Conservation (phyloP, 2,329 filamentous ascomycete species). For the Bertia moriformis region DNA sequence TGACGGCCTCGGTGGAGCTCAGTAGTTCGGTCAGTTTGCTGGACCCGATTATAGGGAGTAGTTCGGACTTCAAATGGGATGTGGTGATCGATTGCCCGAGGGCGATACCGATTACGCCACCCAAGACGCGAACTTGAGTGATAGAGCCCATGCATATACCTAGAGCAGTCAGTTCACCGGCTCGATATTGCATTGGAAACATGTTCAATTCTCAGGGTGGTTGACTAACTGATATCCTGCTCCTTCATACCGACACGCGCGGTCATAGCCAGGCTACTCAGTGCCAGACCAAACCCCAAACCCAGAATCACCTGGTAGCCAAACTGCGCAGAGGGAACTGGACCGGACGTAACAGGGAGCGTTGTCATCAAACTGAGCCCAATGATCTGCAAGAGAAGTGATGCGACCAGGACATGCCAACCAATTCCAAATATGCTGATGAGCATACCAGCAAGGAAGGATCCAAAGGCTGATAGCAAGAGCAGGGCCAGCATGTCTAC, state of each 20-base stretch:
- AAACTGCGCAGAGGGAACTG: slow-evolving; percentile 10
- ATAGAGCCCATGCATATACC: slow-evolving; percentile 18
- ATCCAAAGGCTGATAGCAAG: slow-evolving; percentile 15
- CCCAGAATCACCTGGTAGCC: slow-evolving; percentile 19
- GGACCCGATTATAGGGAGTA: not conserved
- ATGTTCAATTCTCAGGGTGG: slow-evolving; percentile 1
- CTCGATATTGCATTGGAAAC: not conserved
- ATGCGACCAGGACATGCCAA: slow-evolving; percentile 13
- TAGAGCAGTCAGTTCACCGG: too few relatives aligned
- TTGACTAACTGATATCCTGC: slow-evolving; percentile 12
- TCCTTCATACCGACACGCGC: slow-evolving; percentile 13
- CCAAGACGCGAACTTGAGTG: slow-evolving; percentile 21
- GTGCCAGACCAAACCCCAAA: slow-evolving; percentile 18
- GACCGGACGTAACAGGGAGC: slow-evolving; percentile 5
- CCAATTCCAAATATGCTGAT: slow-evolving; percentile 11
- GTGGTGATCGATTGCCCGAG: slow-evolving; percentile 10
- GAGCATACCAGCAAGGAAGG: slow-evolving; percentile 12
- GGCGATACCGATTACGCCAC: slow-evolving; percentile 19
- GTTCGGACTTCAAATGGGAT: not conserved
- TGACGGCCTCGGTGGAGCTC: not conserved
- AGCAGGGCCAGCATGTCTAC: slow-evolving; percentile 17
- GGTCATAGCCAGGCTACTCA: slow-evolving; percentile 14
- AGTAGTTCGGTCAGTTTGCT: not conserved
- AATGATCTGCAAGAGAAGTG: slow-evolving; percentile 12
- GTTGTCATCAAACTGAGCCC: slow-evolving; percentile 17